Percentiles rank a stretch among this genome's conserved stretches.
Evolutionary conservation across 805 yeast genomes (phyloP).

Genomic region (Kregervanrija delftensis): DNA sequence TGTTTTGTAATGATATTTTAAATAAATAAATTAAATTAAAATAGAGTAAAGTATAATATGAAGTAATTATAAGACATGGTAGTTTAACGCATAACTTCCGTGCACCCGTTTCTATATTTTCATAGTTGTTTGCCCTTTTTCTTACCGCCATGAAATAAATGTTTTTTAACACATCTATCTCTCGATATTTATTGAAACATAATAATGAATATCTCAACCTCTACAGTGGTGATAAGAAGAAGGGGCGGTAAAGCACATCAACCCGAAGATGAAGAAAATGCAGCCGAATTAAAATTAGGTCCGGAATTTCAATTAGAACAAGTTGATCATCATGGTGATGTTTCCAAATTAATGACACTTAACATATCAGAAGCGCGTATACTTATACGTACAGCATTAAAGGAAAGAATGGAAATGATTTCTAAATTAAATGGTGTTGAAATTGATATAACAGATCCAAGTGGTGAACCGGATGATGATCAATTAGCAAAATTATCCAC

Average conservation of each 20-base stretch:
- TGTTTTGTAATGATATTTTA: too few relatives aligned
- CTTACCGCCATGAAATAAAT: too few relatives aligned
- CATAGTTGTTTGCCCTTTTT: too few relatives aligned
- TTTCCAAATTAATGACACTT: constrained; percentile 71
- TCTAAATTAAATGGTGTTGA: constrained; percentile 29
- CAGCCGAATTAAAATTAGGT: constrained; percentile 79
- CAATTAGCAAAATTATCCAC: constrained; percentile 43
- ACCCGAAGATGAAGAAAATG: constrained; percentile 88
- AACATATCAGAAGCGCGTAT: constrained; percentile 87
- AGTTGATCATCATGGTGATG: constrained; percentile 72
- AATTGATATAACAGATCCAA: constrained; percentile 21
- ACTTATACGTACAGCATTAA: constrained; percentile 81
- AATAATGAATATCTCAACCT: constrained; percentile 78
- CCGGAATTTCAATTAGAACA: constrained; percentile 86
- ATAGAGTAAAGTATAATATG: too few relatives aligned
- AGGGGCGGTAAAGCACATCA: constrained; percentile 53
- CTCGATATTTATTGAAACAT: neutral
- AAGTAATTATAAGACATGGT: too few relatives aligned
- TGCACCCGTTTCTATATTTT: too few relatives aligned
- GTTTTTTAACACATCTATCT: neutral
- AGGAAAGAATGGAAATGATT: constrained; percentile 58
- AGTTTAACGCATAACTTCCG: too few relatives aligned
- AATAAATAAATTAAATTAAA: too few relatives aligned
- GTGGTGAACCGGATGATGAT: constrained; percentile 36
- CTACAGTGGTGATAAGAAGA: constrained; percentile 80